Conservation (phyloP, 768 basidiomycete species). For the Rhizopogon salebrosus region DNA sequence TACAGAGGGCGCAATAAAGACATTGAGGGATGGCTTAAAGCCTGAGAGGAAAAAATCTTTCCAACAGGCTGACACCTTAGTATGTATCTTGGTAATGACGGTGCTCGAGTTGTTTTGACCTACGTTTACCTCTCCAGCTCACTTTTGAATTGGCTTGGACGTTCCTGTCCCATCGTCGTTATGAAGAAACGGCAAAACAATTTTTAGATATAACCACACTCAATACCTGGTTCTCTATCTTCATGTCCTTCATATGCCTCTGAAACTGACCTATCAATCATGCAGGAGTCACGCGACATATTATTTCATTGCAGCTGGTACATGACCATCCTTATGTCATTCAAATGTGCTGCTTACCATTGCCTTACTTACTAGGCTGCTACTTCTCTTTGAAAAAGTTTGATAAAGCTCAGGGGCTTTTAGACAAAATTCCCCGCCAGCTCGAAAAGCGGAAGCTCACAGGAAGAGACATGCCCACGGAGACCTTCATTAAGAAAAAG, state of each 20-base stretch:
- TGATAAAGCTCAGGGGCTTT: constrained; percentile 53
- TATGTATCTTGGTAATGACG: constrained; percentile 23
- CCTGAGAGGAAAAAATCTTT: constrained; percentile 50
- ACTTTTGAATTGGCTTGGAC: constrained; percentile 80
- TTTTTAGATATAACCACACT: constrained; percentile 61
- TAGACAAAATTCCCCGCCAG: constrained; percentile 57
- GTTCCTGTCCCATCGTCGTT: constrained; percentile 55
- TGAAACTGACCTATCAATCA: background rate
- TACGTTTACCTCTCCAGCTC: constrained; percentile 36
- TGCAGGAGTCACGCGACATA: constrained; percentile 75
- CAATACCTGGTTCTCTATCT: constrained; percentile 54
- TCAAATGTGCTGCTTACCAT: background rate
- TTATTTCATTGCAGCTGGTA: constrained; percentile 69
- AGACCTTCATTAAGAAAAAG: constrained; percentile 75
- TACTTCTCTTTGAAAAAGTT: constrained; percentile 50
- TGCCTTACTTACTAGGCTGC: constrained; percentile 40
- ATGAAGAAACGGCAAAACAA: constrained; percentile 61
- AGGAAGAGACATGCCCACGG: constrained; percentile 69
- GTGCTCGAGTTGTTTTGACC: background rate
- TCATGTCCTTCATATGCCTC: background rate
- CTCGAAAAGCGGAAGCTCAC: constrained; percentile 57
- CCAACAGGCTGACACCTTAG: constrained; percentile 68
- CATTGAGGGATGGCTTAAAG: constrained; percentile 53
- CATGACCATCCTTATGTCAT: constrained; percentile 4
- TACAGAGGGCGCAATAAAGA: constrained; percentile 57